Evolutionary conservation across 257 asterid species (phyloP), one percentile per base, ranked within the genome.

Genomic region (Fraxinus americana): DNA sequence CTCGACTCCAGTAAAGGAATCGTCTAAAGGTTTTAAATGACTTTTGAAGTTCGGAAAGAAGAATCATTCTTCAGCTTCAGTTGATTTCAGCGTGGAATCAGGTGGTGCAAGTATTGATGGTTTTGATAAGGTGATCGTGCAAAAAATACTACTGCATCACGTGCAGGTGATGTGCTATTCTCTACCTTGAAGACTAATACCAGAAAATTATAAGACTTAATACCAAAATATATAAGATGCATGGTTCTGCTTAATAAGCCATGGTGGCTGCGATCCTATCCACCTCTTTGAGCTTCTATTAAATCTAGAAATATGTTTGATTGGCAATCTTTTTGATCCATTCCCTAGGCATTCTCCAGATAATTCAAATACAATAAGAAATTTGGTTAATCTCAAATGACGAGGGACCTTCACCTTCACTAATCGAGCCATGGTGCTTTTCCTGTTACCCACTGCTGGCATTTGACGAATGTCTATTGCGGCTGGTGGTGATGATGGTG

Each of bases 31-130:
- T 52, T 81, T 95, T 52, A 89, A 85, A 81, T 90, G 93, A 75
- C 92, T 95, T 74, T 75, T 95, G 88, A 95, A 77, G 86, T 95
- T 95, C 79, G 97, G 92, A 80, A 95, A 93, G 88, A 95, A 93
- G 90, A 91, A 80, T 83, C 88, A 83, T 30, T 81, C 83, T 72
- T 86, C 97, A 21, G 76, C 91, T 39, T 82, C 94, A 76, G 87
- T 81, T 35, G 92, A 90, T 82, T 91, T 78, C 83, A 89, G 90
- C 85, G 83, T 84, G 61, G 93, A 91, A 81, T 87, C 94, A 29
- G 94, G 88, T 63, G 82, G 83, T 74, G 75, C 87, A 59, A 81
- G 83, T 82, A 78, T 81, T 61, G 87, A 85, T 81, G 86, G 90
- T 77, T 27, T 70, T 76, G 86, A 82, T 87, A 89, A 83, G 82